Conservation (phyloP, 2,329 filamentous ascomycete species). For the Penicillium sclerotiorum region DNA sequence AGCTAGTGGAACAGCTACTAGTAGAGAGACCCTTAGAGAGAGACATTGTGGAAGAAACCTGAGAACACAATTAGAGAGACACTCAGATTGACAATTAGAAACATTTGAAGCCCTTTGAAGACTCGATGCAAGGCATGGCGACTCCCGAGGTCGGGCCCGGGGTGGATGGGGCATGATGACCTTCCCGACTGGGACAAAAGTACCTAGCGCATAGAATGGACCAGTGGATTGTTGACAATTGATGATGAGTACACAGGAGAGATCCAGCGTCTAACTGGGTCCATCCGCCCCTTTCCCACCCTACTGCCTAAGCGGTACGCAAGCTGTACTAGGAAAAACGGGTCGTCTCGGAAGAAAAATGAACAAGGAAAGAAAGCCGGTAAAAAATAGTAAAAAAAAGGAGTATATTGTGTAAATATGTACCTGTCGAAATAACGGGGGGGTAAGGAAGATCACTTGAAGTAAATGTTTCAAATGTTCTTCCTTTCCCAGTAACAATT, state of each 20-base stretch:
- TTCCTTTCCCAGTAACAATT: not conserved
- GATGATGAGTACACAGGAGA: slow-evolving; percentile 5
- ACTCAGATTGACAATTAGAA: too few species aligned
- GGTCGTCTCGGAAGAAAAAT: not conserved
- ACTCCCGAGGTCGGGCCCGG: not conserved
- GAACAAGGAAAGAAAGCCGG: not conserved
- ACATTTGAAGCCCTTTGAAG: too few species aligned
- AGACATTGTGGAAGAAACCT: too few species aligned
- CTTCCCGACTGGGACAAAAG: not conserved
- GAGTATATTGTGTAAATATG: slow-evolving; percentile 23
- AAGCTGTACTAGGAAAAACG: not conserved
- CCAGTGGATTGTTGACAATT: not conserved
- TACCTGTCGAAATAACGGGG: slow-evolving; percentile 22
- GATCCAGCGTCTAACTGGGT: not conserved
- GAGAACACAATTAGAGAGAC: too few species aligned
- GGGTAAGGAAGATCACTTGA: not conserved
- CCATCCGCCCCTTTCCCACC: not conserved
- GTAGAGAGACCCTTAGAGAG: too few species aligned
- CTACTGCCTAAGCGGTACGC: not conserved
- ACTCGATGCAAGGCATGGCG: too few species aligned
- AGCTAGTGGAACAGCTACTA: too few species aligned
- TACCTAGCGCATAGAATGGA: too few species aligned
- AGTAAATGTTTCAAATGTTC: not conserved
- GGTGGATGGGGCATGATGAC: not conserved
- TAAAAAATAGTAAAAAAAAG: slow-evolving; percentile 5